Evolutionary conservation across 495 filamentous ascomycete species (phyloP).

Genomic region (Penicillium verhagenii): DNA sequence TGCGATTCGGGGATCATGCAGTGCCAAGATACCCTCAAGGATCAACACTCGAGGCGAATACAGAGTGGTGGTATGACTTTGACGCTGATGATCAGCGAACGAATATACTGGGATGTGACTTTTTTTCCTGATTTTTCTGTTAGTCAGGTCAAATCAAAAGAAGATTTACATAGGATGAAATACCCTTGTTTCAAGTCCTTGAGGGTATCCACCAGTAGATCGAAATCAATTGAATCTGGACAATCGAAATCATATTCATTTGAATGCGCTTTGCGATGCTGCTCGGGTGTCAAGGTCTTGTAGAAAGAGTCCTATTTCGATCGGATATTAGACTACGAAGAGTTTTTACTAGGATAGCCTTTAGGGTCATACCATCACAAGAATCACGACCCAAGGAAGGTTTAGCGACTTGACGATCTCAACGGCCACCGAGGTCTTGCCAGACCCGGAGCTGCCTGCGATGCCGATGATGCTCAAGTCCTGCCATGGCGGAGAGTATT

Average conservation of each 20-base stretch:
- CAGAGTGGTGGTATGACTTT: slow-evolving; percentile 75
- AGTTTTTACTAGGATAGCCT: not conserved
- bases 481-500: slow-evolving; percentile 93
- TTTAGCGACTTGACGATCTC: slow-evolving; percentile 88
- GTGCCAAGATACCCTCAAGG: slow-evolving; percentile 90
- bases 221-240: slow-evolving; percentile 93
- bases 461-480: slow-evolving; percentile 93
- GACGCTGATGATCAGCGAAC: slow-evolving; percentile 84
- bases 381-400: slow-evolving; percentile 94
- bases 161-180: not conserved
- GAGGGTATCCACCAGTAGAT: slow-evolving; percentile 77
- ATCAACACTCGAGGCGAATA: slow-evolving; percentile 97
- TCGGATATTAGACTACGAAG: slow-evolving; percentile 25
- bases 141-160: slow-evolving; percentile 8
- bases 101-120: slow-evolving; percentile 94
- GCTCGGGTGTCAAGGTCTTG: slow-evolving; percentile 73
- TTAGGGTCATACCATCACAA: slow-evolving; percentile 74
- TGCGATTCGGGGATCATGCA: slow-evolving; percentile 83
- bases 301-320: slow-evolving; percentile 85
- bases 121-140: slow-evolving; percentile 63
- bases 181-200: slow-evolving; percentile 89
- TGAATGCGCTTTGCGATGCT: slow-evolving; percentile 71
- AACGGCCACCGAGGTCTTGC: slow-evolving; percentile 92
- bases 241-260: slow-evolving; percentile 97
- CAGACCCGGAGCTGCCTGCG: slow-evolving; percentile 92